phyloP scores from a whole-genome alignment of 129 eudicot genomes.

The Erigeron canadensis region DNA sequence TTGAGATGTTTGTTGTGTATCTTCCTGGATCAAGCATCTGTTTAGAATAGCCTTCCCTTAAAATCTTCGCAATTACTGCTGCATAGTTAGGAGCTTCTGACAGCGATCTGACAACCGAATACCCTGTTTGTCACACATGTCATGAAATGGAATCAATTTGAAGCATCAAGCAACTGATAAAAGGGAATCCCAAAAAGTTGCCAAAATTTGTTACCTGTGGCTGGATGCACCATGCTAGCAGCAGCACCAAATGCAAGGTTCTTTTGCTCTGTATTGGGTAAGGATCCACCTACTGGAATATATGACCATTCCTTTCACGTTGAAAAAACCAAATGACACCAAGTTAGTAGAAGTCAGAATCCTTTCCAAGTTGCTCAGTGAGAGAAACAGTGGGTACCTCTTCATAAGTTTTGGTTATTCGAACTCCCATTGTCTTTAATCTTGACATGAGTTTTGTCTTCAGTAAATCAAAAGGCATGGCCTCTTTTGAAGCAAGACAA shows the following conservation, averaged over 20 bases:
- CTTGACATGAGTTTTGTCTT: constrained; percentile 83
- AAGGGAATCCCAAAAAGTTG: background rate
- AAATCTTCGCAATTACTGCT: constrained; percentile 69
- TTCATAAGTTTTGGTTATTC: constrained; percentile 71
- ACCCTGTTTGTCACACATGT: constrained; percentile 51
- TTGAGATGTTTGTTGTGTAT: constrained; percentile 57
- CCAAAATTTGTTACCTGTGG: constrained; percentile 66
- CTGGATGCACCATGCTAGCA: constrained; percentile 99
- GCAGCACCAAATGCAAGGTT: constrained; percentile 99
- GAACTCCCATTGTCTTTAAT: constrained; percentile 75
- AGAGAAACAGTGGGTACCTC: constrained; percentile 56
- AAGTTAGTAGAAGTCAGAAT: background rate
- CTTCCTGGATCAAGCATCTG: constrained; percentile 39
- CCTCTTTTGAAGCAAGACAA: constrained; percentile 93
- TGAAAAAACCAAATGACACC: constrained; percentile 3
- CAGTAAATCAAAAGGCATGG: constrained; percentile 86
- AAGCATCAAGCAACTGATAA: background rate
- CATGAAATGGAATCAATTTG: background rate
- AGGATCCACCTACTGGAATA: constrained; percentile 97
- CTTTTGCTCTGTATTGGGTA: constrained; percentile 92
- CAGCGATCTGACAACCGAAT: constrained; percentile 94
- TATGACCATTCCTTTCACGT: constrained; percentile 93
- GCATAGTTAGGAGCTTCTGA: constrained; percentile 99
- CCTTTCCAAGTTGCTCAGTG: background rate
- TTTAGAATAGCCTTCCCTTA: constrained; percentile 46